A percentile compares a stretch with the other conserved stretches of the same genome.
Evolutionary conservation across 331 rosid species (phyloP).

Genomic region (Stylosanthes scabra): DNA sequence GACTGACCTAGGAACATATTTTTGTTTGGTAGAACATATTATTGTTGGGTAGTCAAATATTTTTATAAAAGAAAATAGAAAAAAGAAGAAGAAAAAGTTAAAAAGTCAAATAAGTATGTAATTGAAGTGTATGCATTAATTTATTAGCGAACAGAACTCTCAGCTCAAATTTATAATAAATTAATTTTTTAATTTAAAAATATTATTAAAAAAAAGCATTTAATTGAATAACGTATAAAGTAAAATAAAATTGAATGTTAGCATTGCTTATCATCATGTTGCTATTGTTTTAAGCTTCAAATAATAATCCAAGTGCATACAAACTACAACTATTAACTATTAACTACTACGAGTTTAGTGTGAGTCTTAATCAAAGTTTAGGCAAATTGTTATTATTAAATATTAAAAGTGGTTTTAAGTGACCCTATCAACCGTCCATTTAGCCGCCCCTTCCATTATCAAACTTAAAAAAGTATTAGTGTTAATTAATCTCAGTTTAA

Average conservation of each 20-base stretch:
- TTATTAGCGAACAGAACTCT: too few relatives aligned
- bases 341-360: neutral
- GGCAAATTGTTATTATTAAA: neutral
- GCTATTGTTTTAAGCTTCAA: neutral
- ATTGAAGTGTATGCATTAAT: too few relatives aligned
- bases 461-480: constrained; percentile 8
- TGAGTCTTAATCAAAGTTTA: constrained; percentile 28
- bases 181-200: too few relatives aligned
- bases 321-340: neutral
- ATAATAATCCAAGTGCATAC: neutral
- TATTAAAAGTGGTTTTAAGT: constrained; percentile 35
- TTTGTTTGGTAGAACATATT: neutral
- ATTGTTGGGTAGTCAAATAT: neutral
- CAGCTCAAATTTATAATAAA: too few relatives aligned
- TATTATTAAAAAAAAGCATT: too few relatives aligned
- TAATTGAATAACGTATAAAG: too few relatives aligned
- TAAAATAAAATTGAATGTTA: neutral
- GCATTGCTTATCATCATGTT: neutral
- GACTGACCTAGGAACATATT: neutral
- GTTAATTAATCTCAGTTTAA: neutral
- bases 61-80: too few relatives aligned
- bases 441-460: constrained; percentile 21
- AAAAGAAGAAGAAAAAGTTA: too few relatives aligned
- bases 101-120: too few relatives aligned
- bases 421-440: constrained; percentile 36